Evolutionary conservation across 176 grass and related monocot genomes (phyloP).

Genomic region (Elymus sibiricus): DNA sequence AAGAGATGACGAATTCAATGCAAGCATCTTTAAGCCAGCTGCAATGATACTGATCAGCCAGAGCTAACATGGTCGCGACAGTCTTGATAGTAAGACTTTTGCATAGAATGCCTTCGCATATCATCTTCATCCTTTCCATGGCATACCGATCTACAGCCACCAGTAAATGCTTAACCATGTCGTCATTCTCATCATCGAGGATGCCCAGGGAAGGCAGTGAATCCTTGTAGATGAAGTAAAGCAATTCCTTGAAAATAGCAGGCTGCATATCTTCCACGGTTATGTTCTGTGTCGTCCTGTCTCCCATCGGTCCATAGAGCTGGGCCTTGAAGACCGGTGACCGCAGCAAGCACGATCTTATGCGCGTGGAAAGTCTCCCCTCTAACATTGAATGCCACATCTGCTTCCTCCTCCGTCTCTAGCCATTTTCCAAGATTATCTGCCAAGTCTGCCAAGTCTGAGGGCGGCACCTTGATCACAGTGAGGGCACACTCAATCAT

Average conservation of each 20-base stretch:
- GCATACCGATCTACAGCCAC: neutral
- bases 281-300: neutral
- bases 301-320: neutral
- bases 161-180: neutral
- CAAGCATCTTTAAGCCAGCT: neutral
- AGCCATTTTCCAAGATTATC: neutral
- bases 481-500: neutral
- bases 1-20: neutral
- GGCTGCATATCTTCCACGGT: neutral
- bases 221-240: neutral
- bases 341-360: neutral
- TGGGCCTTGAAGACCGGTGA: neutral
- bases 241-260: neutral
- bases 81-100: neutral
- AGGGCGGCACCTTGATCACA: neutral
- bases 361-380: neutral
- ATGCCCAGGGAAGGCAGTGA: neutral
- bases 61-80: neutral
- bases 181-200: neutral
- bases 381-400: neutral
- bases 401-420: neutral
- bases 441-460: neutral
- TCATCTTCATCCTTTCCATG: neutral
- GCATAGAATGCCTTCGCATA: neutral
- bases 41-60: neutral